phyloP scores from a whole-genome alignment of 2,329 filamentous ascomycete species.

The Westerdykella ornata region DNA sequence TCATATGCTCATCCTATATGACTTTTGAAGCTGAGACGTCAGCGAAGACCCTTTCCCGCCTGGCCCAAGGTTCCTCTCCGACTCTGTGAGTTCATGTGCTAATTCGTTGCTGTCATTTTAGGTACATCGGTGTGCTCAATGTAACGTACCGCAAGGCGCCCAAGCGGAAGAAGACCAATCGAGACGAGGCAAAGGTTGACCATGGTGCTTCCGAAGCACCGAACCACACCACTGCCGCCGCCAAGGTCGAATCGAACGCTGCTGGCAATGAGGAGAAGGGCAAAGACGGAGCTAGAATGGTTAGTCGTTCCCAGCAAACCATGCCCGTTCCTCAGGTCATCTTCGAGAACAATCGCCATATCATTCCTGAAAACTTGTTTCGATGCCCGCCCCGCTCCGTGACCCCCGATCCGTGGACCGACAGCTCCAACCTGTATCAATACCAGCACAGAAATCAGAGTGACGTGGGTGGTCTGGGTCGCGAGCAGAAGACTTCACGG shows the following conservation, averaged over 20 bases:
- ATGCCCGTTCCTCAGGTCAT: conserved; percentile 80
- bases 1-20: conserved; percentile 11
- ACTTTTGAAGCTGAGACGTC: conserved; percentile 37
- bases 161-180: conserved; percentile 50
- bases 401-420: conserved; percentile 34
- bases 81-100: conserved; percentile 18
- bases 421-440: conserved; percentile 23
- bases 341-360: conserved; percentile 89
- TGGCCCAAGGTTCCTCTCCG: background rate
- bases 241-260: conserved; percentile 13
- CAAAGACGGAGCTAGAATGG: conserved; percentile 41
- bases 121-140: conserved; percentile 94
- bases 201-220: conserved; percentile 8
- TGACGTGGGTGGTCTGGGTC: conserved; percentile 18
- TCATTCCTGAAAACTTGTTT: conserved; percentile 79
- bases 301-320: conserved; percentile 70
- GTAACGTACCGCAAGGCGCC: conserved; percentile 85
- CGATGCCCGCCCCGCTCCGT: conserved; percentile 49
- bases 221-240: conserved; percentile 12
- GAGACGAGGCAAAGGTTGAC: conserved; percentile 26
- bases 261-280: conserved; percentile 6
- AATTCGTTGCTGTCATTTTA: conserved; percentile 39
- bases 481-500: conserved; percentile 22
- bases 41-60: conserved; percentile 26
- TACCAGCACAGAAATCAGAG: conserved; percentile 34